A percentile compares a stretch with the other conserved stretches of the same genome.
These are phyloP conservation scores for Agarophyton chilense DNA, from an alignment of 23 red algal species.

Conservation along the genomic window DNA sequence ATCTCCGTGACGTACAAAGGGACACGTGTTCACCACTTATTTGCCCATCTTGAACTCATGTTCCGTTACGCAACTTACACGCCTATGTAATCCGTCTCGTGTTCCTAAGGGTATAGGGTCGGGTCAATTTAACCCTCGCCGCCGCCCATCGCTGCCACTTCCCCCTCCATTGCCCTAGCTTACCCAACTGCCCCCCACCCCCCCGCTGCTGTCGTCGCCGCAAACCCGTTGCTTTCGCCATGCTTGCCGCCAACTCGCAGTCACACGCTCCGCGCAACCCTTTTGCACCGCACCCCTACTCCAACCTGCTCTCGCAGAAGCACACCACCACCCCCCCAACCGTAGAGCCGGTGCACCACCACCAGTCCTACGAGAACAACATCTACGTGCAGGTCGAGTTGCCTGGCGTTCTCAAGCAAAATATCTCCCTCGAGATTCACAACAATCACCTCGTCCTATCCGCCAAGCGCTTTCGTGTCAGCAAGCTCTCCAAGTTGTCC, in stretches of 20 bases:
- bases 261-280: conserved; percentile 8
- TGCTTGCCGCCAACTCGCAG: neutral
- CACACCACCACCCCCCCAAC: neutral
- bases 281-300: neutral
- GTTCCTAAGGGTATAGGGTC: too few species aligned
- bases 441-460: neutral
- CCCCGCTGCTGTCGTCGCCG: neutral
- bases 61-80: too few species aligned
- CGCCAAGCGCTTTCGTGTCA: conserved; percentile 11
- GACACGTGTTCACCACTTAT: too few species aligned
- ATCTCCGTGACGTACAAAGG: too few species aligned
- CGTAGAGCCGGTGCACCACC: neutral
- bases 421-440: conserved; percentile 20
- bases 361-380: neutral
- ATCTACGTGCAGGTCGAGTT: conserved; percentile 18
- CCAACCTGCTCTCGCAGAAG: neutral
- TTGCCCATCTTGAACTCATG: too few species aligned
- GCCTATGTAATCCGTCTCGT: too few species aligned
- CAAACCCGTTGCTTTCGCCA: neutral
- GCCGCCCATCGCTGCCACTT: too few species aligned
- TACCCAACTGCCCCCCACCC: neutral
- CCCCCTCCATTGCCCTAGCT: neutral
- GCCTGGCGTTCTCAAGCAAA: conserved; percentile 8
- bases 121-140: too few species aligned
- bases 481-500: neutral